phyloP scores from a whole-genome alignment of 805 yeast genomes.

The Saccharomycopsis sp. region DNA sequence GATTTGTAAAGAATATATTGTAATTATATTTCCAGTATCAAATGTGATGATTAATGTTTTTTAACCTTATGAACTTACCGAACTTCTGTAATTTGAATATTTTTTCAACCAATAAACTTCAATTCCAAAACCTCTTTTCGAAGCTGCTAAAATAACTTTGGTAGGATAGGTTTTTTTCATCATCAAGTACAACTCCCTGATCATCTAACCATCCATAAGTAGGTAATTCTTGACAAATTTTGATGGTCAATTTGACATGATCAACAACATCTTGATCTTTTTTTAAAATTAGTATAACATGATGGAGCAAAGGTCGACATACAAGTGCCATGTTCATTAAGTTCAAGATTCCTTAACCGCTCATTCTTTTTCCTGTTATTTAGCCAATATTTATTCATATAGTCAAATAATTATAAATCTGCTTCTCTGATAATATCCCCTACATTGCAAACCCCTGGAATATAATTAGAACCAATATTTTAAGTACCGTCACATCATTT shows the following conservation, averaged over 20 bases:
- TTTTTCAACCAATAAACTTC: too few species aligned
- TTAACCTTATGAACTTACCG: too few species aligned
- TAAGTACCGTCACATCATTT: conserved; percentile 79
- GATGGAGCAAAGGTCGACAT: conserved; percentile 52
- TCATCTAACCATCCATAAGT: conserved; percentile 56
- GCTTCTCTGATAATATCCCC: conserved; percentile 1
- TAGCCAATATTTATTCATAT: conserved; percentile 62
- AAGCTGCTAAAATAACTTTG: not conserved
- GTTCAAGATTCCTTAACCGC: conserved; percentile 79
- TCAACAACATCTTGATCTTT: conserved; percentile 35
- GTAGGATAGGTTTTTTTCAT: not conserved
- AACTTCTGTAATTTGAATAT: too few species aligned
- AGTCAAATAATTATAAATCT: conserved; percentile 25
- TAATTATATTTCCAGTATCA: not conserved
- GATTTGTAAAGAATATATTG: too few species aligned
- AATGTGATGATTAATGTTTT: not conserved
- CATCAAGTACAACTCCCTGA: conserved; percentile 67
- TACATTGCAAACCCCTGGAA: conserved; percentile 6
- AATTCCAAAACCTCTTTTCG: too few species aligned
- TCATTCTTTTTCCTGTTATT: conserved; percentile 58
- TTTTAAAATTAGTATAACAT: conserved; percentile 7
- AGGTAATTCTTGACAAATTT: conserved; percentile 47
- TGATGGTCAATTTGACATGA: conserved; percentile 52
- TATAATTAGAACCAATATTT: conserved; percentile 53
- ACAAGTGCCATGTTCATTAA: conserved; percentile 91